A percentile compares a stretch with the other conserved stretches of the same genome.
phyloP scores from a whole-genome alignment of 805 yeast genomes.

The Starmerella geochares region DNA sequence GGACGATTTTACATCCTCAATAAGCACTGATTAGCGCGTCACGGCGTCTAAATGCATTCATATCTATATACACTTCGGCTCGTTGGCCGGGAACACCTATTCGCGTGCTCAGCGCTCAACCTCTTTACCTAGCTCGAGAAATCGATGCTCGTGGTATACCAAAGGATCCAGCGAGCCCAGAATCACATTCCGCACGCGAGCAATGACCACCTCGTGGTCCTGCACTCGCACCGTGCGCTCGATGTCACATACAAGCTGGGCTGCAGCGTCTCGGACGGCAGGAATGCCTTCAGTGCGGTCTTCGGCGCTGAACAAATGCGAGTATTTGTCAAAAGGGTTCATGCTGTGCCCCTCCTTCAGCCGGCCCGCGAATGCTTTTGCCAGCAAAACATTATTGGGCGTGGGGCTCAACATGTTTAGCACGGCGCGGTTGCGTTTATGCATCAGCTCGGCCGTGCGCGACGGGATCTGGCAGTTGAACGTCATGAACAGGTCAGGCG shows the following conservation, averaged over 20 bases:
- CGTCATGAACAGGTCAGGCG: conserved; percentile 60
- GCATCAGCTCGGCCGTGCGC: conserved; percentile 54
- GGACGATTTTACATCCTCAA: too few relatives aligned
- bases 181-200: conserved; percentile 40
- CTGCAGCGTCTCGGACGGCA: conserved; percentile 22
- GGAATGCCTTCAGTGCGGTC: conserved; percentile 25
- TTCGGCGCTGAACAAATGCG: conserved; percentile 18
- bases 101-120: neutral
- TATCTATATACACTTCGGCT: too few relatives aligned
- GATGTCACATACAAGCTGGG: conserved; percentile 28
- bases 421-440: conserved; percentile 48
- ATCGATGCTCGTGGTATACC: conserved; percentile 18
- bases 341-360: conserved; percentile 34
- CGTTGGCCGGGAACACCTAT: too few relatives aligned
- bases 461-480: conserved; percentile 85
- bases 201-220: conserved; percentile 88
- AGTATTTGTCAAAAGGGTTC: conserved; percentile 30
- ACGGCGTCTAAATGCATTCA: neutral
- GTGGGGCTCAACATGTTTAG: conserved; percentile 66
- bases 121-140: conserved; percentile 14
- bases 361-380: conserved; percentile 52
- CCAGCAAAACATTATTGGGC: conserved; percentile 44
- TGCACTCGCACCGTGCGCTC: conserved; percentile 39
- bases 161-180: conserved; percentile 10
- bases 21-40: too few relatives aligned